Base-by-base conservation (phyloP, 805 yeast genomes). In the Suhomyces faveliae region DNA sequence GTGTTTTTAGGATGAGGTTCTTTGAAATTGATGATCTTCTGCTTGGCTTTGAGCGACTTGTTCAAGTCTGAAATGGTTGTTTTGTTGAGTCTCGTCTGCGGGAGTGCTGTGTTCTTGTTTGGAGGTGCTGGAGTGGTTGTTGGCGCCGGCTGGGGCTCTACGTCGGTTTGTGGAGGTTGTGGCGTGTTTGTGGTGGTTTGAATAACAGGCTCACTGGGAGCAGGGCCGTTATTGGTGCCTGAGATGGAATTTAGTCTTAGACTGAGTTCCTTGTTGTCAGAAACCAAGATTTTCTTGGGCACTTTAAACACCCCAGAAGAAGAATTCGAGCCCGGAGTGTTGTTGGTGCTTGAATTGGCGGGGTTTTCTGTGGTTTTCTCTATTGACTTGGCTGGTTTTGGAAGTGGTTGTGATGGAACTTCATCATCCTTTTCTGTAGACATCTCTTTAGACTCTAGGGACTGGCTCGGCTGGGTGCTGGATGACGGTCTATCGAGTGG, bases 31-130 rank as follows among this genome's bases (percentile, higher is more conserved):
- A 71, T 68, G 43, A 71, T 61, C 48, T 67, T 68, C 49, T 73
- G 78, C 47, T 73, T 72, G 30, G 73, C 76, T 50, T 70, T 71
- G 22, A 73, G 50, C 3, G 76, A 66, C 51, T 73, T 72, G 56
- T 73, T 73, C 42, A 73, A 62, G 56, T 68, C 71, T 22, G 74
- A 63, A 29, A 73, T 66, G 23, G 68, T 66, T 41, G 58, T 62
- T 41, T 60, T 60, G 52, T 62, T 61, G 50, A 62, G 43, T 5
- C 43, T 40, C n/a, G 51, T 23, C 3, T 43, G 24, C 4, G 47
- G 43, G 2, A 19, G 9, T 15, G 21, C 22, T 9, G 50, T 12
- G 22, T 20, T 24, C 24, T 40, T 24, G 8, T 43, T n/a, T 11
- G 45, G 47, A 43, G 19, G 33, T n/a, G 42, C 27, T 15, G 19